Conservation (phyloP, 164 flowering plant species). For the Malania oleifera region DNA sequence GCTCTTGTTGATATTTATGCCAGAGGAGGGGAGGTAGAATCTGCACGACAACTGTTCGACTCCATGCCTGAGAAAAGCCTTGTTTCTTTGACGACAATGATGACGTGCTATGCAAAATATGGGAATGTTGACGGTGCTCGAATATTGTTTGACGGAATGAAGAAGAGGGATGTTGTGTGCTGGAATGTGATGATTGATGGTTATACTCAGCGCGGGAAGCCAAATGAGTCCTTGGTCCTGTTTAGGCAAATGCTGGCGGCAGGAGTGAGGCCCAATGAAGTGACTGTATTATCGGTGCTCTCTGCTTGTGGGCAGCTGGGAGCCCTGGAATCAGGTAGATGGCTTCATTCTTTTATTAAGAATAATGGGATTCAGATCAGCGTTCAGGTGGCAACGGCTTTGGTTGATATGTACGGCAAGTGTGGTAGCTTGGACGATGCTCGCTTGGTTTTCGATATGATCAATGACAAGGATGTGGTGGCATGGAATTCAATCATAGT, state of each 20-base stretch:
- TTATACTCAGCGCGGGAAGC: constrained; percentile 52
- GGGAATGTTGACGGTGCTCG: constrained; percentile 55
- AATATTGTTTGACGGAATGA: constrained; percentile 50
- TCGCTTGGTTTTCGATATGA: constrained; percentile 45
- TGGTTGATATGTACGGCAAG: constrained; percentile 77
- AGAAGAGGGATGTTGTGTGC: constrained; percentile 58
- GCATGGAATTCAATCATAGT: constrained; percentile 79
- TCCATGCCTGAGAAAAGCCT: constrained; percentile 54
- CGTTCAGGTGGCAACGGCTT: constrained; percentile 55
- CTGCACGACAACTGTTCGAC: constrained; percentile 58
- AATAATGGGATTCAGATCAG: constrained; percentile 28
- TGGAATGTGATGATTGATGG: constrained; percentile 91
- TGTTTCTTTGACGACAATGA: constrained; percentile 64
- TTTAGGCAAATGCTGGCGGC: constrained; percentile 50
- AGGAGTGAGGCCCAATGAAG: constrained; percentile 45
- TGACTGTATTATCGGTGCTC: constrained; percentile 50
- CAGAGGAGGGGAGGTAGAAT: constrained; percentile 44
- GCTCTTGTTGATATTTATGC: constrained; percentile 70
- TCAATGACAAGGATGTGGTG: constrained; percentile 50
- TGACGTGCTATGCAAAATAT: constrained; percentile 55
- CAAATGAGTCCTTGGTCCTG: constrained; percentile 43
- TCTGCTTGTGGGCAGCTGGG: constrained; percentile 77
- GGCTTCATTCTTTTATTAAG: constrained; percentile 65
- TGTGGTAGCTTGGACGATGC: constrained; percentile 87
- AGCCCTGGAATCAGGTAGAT: constrained; percentile 58